Percentiles rank a stretch among this genome's conserved stretches.
Evolutionary conservation across 257 asterid species (phyloP).

Genomic region (Solanum sitiens): DNA sequence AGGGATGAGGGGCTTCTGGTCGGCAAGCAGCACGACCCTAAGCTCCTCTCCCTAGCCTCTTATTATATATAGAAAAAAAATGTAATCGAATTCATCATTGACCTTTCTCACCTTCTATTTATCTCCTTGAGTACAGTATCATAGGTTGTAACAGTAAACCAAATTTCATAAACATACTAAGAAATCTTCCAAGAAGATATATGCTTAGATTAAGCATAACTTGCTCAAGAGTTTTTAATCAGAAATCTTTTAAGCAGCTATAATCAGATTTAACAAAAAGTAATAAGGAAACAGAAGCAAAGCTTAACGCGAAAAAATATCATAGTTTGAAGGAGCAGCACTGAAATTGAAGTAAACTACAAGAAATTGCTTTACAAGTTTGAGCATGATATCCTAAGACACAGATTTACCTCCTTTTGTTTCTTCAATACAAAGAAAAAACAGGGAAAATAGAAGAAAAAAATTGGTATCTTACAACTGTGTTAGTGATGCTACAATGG

Average conservation of each 20-base stretch:
- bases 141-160: not conserved
- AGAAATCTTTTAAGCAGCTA: not conserved
- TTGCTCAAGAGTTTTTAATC: not conserved
- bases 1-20: too few species aligned
- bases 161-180: not conserved
- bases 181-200: not conserved
- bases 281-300: not conserved
- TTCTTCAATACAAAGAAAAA: not conserved
- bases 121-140: too few species aligned
- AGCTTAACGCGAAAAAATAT: not conserved
- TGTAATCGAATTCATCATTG: too few species aligned
- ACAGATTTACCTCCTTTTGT: not conserved
- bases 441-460: not conserved
- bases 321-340: not conserved
- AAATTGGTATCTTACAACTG: not conserved
- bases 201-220: not conserved
- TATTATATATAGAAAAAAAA: too few species aligned
- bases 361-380: not conserved
- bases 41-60: too few species aligned
- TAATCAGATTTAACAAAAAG: not conserved
- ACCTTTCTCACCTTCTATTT: too few species aligned
- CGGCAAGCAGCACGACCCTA: too few species aligned
- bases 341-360: not conserved
- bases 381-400: not conserved
- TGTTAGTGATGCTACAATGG: not conserved